Evolutionary conservation across 108 stramenopile species (phyloP).

Genomic region (Fistulifera solaris): DNA sequence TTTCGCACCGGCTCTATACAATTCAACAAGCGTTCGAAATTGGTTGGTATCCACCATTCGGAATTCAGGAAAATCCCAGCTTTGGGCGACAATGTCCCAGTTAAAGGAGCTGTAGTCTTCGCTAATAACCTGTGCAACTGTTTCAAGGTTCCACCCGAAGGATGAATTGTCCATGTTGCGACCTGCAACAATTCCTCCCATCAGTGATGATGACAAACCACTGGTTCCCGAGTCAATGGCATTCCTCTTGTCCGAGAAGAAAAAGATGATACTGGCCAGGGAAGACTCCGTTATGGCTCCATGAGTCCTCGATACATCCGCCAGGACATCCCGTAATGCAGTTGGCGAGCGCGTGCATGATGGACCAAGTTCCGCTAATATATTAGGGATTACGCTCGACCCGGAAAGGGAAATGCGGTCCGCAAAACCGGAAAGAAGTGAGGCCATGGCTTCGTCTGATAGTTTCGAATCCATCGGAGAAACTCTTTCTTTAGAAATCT

Average conservation of each 20-base stretch:
- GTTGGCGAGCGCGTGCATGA: constrained; percentile 57
- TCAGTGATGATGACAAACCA: constrained; percentile 45
- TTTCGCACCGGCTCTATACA: constrained; percentile 68
- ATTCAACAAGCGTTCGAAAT: constrained; percentile 56
- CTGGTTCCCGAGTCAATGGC: constrained; percentile 3
- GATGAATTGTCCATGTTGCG: constrained; percentile 15
- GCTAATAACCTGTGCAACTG: constrained; percentile 67
- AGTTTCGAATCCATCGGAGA: not conserved
- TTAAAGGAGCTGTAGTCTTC: constrained; percentile 71
- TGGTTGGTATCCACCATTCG: constrained; percentile 58
- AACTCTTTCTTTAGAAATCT: not conserved
- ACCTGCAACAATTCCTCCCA: constrained; percentile 43
- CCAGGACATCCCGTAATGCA: constrained; percentile 73
- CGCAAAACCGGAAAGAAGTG: constrained; percentile 22
- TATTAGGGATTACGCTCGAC: constrained; percentile 29
- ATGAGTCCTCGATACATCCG: constrained; percentile 25
- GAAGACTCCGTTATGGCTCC: constrained; percentile 54
- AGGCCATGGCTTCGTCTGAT: constrained; percentile 13
- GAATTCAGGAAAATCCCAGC: constrained; percentile 84
- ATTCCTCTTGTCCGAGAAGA: constrained; percentile 57
- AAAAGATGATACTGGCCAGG: constrained; percentile 74
- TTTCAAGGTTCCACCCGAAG: constrained; percentile 76
- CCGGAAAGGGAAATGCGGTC: not conserved
- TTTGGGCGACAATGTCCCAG: constrained; percentile 72
- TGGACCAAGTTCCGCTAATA: constrained; percentile 81